Conservation (phyloP, 176 grass and related monocot species). For the Oryza coarctata region DNA sequence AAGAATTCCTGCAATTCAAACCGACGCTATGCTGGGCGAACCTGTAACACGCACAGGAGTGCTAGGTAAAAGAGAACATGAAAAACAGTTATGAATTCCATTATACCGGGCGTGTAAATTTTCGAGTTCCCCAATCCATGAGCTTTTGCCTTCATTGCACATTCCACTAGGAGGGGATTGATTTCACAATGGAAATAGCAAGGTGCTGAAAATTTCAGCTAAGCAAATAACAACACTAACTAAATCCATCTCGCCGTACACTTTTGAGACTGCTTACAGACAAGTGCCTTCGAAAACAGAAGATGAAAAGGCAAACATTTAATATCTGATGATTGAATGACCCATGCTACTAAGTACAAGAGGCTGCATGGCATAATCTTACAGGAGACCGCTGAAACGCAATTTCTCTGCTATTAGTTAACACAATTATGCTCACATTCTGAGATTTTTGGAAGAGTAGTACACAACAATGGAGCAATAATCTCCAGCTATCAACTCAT, state of each 20-base stretch:
- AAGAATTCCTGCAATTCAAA: no score
- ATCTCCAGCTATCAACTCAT: not conserved
- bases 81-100: not conserved
- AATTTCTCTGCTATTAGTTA: not conserved
- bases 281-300: no score
- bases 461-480: not conserved
- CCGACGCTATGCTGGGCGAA: no score
- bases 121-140: not conserved
- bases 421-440: not conserved
- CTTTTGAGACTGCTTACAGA: no score
- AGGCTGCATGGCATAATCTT: not conserved
- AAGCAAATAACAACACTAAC: no score
- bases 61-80: not conserved
- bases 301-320: not conserved
- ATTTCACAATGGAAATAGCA: no score
- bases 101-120: not conserved
- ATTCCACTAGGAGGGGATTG: no score
- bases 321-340: not conserved
- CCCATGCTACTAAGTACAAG: slow-evolving; percentile 20
- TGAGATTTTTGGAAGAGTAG: not conserved
- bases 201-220: no score
- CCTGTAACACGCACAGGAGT: no score
- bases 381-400: not conserved
- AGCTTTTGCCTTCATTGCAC: no score
- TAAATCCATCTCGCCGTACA: not conserved